Conservation (phyloP, 495 filamentous ascomycete genomes). For the Podospora australis region DNA sequence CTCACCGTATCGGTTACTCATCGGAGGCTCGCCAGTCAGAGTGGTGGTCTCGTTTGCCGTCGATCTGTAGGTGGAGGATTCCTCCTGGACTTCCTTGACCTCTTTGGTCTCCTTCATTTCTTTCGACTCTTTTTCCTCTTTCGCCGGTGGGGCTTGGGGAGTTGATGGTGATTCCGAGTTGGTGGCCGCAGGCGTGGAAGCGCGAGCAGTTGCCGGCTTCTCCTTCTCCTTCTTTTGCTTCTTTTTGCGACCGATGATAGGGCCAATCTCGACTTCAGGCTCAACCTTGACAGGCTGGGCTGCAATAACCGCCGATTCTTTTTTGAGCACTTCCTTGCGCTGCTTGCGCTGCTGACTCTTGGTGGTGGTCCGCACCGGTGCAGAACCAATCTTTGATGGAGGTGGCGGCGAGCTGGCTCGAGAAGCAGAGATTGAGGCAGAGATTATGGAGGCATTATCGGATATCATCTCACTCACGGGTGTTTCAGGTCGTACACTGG, state of each 20-base stretch:
- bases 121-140: constrained; percentile 30
- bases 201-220: constrained; percentile 18
- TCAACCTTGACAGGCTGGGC: constrained; percentile 49
- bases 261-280: constrained; percentile 58
- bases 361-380: constrained; percentile 69
- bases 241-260: constrained; percentile 82
- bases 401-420: constrained; percentile 76
- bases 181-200: constrained; percentile 30
- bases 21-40: constrained; percentile 22
- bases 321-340: constrained; percentile 63
- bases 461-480: constrained; percentile 70
- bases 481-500: constrained; percentile 63
- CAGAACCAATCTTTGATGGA: constrained; percentile 61
- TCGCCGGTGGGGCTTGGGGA: constrained; percentile 24
- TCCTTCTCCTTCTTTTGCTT: constrained; percentile 75
- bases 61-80: constrained; percentile 26
- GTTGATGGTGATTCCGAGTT: constrained; percentile 28
- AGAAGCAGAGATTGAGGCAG: constrained; percentile 66
- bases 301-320: constrained; percentile 44
- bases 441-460: constrained; percentile 70
- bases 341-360: constrained; percentile 92
- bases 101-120: constrained; percentile 22
- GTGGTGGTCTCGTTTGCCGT: constrained; percentile 29
- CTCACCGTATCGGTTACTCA: constrained; percentile 7
- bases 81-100: constrained; percentile 28